A percentile compares a stretch with the other conserved stretches of the same genome.
phyloP scores from a whole-genome alignment of 2,329 filamentous ascomycete genomes.

The Sphaerulina musiva region DNA sequence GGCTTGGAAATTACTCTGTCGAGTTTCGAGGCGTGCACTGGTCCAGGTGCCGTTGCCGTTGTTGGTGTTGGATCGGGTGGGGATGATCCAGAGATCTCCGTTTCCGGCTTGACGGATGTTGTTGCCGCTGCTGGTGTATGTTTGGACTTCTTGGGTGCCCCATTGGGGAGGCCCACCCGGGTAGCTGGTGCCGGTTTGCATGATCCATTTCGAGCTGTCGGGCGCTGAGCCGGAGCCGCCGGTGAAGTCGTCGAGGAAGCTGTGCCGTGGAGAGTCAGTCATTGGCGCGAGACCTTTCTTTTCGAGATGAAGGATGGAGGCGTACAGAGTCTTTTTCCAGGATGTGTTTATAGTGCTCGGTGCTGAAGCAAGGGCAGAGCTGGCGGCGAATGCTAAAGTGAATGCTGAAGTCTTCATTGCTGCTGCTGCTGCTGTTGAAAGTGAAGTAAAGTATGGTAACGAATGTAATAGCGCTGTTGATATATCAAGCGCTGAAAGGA shows the following conservation, averaged over 20 bases:
- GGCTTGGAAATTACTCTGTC: slow-evolving; percentile 19
- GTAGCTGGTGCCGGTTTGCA: slow-evolving; percentile 44
- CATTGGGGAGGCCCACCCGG: slow-evolving; percentile 41
- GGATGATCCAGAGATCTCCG: slow-evolving; percentile 38
- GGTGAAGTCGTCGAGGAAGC: slow-evolving; percentile 35
- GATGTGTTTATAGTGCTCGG: slow-evolving; percentile 10
- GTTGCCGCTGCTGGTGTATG: slow-evolving; percentile 38
- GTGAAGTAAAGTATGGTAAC: neutral
- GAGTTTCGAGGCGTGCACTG: slow-evolving; percentile 22
- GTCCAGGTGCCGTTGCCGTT: slow-evolving; percentile 16
- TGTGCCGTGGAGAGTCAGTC: neutral
- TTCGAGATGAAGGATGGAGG: neutral
- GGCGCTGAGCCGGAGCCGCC: slow-evolving; percentile 32
- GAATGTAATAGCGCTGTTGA: slow-evolving; percentile 1
- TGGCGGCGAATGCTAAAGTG: slow-evolving; percentile 11
- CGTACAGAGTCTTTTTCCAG: slow-evolving; percentile 19
- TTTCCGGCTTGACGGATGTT: slow-evolving; percentile 40
- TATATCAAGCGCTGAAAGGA: neutral
- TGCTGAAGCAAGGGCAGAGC: slow-evolving; percentile 14
- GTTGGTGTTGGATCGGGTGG: slow-evolving; percentile 23
- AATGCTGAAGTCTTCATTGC: slow-evolving; percentile 17
- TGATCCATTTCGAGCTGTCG: slow-evolving; percentile 40
- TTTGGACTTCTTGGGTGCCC: slow-evolving; percentile 47
- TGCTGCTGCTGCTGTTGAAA: neutral
- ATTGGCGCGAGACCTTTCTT: neutral